phyloP scores from a whole-genome alignment of 2,329 filamentous ascomycete genomes.

The Diplodia scrobiculata region DNA sequence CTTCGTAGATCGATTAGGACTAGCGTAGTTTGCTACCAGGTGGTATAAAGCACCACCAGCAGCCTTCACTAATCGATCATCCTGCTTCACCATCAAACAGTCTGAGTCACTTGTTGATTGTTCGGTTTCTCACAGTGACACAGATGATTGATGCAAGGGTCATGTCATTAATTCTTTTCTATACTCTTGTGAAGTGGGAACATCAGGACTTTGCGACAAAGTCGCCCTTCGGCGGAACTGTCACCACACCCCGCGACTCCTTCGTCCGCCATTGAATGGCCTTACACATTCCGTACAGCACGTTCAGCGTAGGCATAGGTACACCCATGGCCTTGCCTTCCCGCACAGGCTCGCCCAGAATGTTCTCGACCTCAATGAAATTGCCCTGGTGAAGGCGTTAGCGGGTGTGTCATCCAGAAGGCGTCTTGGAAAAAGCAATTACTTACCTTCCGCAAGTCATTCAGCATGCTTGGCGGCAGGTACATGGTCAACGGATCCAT shows the following conservation, averaged over 20 bases:
- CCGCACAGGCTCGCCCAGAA: conserved; percentile 59
- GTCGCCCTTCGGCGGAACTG: conserved; percentile 36
- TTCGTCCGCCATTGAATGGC: conserved; percentile 54
- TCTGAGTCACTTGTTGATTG: conserved; percentile 8
- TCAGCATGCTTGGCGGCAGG: conserved; percentile 58
- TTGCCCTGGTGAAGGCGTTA: conserved; percentile 47
- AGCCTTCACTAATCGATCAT: too few species aligned
- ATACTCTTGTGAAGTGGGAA: neutral
- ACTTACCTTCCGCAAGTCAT: conserved; percentile 54
- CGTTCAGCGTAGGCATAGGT: conserved; percentile 53
- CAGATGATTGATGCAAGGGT: neutral
- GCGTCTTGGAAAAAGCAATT: neutral
- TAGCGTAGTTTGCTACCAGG: too few species aligned
- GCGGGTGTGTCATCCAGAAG: conserved; percentile 4
- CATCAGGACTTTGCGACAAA: conserved; percentile 19
- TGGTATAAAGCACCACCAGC: too few species aligned
- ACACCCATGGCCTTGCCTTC: conserved; percentile 55
- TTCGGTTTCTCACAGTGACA: neutral
- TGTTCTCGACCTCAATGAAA: conserved; percentile 59
- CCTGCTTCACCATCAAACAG: too few species aligned
- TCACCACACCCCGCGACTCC: conserved; percentile 48
- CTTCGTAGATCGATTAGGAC: too few species aligned
- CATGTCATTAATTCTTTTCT: neutral
- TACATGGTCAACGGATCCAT: conserved; percentile 55
- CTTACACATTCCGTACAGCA: conserved; percentile 54